Evolutionary conservation across 352 stramenopile species (phyloP), one percentile per base, ranked within the genome.

Genomic region (Nothophytophthora sp.): DNA sequence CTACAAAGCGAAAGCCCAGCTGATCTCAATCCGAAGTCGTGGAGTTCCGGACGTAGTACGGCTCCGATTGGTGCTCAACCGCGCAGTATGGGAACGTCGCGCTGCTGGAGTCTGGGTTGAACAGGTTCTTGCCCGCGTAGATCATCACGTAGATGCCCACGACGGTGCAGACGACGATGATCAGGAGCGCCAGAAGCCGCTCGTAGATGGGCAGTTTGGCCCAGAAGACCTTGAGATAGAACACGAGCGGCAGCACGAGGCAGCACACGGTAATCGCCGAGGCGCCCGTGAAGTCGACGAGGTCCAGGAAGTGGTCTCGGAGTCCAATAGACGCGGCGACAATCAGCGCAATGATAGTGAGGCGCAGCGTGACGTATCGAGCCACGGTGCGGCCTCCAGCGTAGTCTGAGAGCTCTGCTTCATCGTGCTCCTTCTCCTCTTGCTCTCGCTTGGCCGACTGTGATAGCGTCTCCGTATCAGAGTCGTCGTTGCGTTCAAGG

Each of bases 211-310:
- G 60, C 28, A 81, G 55, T 20, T 54, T 54, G n/a, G 27, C 48
- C 63, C 67, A 75, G 36, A 75, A 57, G 15, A 66, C 53, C 63
- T 80, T 80, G 39, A 82, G 48, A 52, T 79, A 82, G 45, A 82
- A 76, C 19, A 69, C 36, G 19, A 79, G 64, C 29, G 71, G 71
- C 34, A 82, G 49, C 22, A 79, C 60, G 25, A 79, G 61, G 55
- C 68, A 79, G 56, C 65, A 75, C 30, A 75, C 52, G 1, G 68
- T 66, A 37, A 73, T 79, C 29, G 62, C 51, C 18, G 68, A 79
- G 13, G 71, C 64, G 18, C 71, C 71, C 13, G 67, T 74, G 30
- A 82, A 82, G 39, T 82, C 71, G 8, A 70, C 54, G 1, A 82
- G 50, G 40, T 78, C 71, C 29, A 70, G 35, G 51, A 82, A 76